Base-by-base conservation (phyloP, 2,329 filamentous ascomycete genomes). In the Exophiala phaeomuriformis region DNA sequence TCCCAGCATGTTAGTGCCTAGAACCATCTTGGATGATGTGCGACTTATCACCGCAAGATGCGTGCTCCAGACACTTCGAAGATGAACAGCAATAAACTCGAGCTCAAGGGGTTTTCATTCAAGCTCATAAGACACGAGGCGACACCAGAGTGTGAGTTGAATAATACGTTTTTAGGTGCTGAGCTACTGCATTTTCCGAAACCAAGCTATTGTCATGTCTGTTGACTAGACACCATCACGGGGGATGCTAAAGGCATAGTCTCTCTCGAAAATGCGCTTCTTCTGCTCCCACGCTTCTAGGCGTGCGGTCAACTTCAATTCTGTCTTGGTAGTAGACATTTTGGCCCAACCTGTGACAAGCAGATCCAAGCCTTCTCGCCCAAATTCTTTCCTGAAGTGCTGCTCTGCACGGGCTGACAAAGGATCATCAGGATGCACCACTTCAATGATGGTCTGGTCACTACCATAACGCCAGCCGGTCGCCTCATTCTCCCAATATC, bases 391-490 rank as follows among this genome's bases (percentile, higher is more conserved):
- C 5, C 31, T 10, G 49, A 55, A 55, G 3, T 32, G 32, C 39
- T 51, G 40, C 37, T 55, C 52, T 5, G 44, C 52, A 33, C 36
- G 28, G 12, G 48, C 52, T n/a, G 52, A 51, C 28, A 55, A 29
- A 2, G 52, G 52, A 43, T 55, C 52, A 40, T 55, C 37, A 8
- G 52, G 48, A 32, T 51, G 48, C 7, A 55, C 40, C 9, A 48
- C 39, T 19, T 43, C 40, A 10, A 55, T 48, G 42, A 51, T 51
- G 19, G 42, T 55, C 41, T 51, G 48, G 12, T 51, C 47, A 31
- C 45, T 51, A 12, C 52, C 52, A 30, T 35, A 55, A 9, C 48
- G 47, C 52, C 52, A 55, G 44, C 52, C 52, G 42, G 31, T 47
- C 28, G 28, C 30, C 19, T 43, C 12, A 12, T 41, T 47, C 41